These are phyloP conservation scores for Kalanchoe fedtschenkoi DNA, from an alignment of 164 flowering plant species.

Conservation along the genomic window DNA sequence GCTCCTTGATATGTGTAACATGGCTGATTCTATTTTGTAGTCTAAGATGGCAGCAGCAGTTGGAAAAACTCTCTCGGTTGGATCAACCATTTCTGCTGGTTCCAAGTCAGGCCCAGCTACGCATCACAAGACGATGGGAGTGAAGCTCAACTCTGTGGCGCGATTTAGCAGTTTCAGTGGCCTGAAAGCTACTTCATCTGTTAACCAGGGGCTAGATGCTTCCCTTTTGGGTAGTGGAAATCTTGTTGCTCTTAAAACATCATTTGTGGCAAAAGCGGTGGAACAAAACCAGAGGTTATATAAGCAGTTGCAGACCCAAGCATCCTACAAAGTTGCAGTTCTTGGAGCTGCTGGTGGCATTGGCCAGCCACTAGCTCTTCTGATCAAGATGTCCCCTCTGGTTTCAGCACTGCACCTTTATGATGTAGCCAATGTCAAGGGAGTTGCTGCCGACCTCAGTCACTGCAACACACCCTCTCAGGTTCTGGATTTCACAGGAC, in stretches of 20 bases:
- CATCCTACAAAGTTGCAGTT: constrained; percentile 56
- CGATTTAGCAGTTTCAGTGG: constrained; percentile 30
- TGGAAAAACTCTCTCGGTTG: constrained; percentile 36
- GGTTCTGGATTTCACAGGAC: constrained; percentile 51
- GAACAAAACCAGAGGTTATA: constrained; percentile 18
- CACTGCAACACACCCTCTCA: constrained; percentile 68
- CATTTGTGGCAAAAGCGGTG: constrained; percentile 25
- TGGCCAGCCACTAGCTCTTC: constrained; percentile 42
- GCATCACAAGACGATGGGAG: constrained; percentile 19
- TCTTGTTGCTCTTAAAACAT: constrained; percentile 19
- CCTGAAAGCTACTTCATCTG: constrained; percentile 14
- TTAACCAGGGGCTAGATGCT: constrained; percentile 21
- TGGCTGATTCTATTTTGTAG: not conserved
- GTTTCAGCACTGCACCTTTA: constrained; percentile 52
- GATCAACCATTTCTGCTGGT: constrained; percentile 24
- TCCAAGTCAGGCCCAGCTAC: constrained; percentile 15
- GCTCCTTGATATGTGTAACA: not conserved
- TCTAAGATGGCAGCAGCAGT: constrained; percentile 44
- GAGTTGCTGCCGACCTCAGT: constrained; percentile 37
- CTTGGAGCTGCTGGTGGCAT: constrained; percentile 72
- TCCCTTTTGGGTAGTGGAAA: constrained; percentile 39
- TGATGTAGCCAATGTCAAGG: constrained; percentile 62
- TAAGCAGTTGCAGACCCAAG: constrained; percentile 24
- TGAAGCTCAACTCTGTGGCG: constrained; percentile 18
- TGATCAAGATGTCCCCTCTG: constrained; percentile 61